Conservation (phyloP, 176 grass and related monocot genomes). For the Lolium rigidum region DNA sequence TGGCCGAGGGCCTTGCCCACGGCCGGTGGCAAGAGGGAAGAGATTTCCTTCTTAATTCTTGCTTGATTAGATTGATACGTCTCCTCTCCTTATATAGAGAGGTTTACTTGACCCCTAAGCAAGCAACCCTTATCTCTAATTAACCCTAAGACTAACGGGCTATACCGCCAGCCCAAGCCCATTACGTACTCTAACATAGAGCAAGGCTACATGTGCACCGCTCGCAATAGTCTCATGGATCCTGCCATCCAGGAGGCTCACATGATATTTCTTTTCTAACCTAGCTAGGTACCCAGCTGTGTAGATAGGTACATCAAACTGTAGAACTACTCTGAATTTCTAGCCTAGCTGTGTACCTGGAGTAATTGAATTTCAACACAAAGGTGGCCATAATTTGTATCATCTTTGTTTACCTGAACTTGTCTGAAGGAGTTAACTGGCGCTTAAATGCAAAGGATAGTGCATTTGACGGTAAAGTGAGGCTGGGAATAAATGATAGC, state of each 20-base stretch:
- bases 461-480: constrained; percentile 78
- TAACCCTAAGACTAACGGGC: too few relatives aligned
- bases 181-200: too few relatives aligned
- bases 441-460: constrained; percentile 84
- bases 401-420: constrained; percentile 70
- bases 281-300: neutral
- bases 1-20: too few relatives aligned
- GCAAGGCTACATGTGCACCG: neutral
- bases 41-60: too few relatives aligned
- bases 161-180: too few relatives aligned
- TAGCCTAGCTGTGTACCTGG: too few relatives aligned
- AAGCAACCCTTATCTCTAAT: too few relatives aligned
- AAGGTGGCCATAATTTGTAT: neutral
- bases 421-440: constrained; percentile 77
- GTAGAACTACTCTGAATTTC: neutral
- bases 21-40: too few relatives aligned
- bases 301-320: constrained; percentile 14
- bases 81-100: too few relatives aligned
- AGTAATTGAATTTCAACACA: constrained; percentile 8
- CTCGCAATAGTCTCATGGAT: neutral
- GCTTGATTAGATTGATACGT: too few relatives aligned
- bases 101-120: too few relatives aligned
- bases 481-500: constrained; percentile 82
- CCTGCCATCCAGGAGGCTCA: neutral
- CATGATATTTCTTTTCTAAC: constrained; percentile 22